phyloP scores from a whole-genome alignment of 306 rosid species.

The Quercus aquifolioides region DNA sequence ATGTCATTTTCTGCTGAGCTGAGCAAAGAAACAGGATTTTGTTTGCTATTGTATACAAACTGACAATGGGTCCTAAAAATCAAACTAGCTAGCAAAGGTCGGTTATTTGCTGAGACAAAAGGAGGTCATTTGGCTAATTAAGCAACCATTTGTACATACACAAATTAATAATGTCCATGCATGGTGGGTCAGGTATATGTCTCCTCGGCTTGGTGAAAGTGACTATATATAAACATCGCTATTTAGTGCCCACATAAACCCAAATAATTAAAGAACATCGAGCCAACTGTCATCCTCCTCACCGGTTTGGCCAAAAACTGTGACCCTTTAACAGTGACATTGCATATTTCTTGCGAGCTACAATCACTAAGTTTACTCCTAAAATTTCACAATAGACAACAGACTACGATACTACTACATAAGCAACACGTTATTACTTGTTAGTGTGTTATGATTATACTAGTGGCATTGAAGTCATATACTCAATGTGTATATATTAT shows the following conservation, averaged over 20 bases:
- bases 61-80: neutral
- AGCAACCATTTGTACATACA: neutral
- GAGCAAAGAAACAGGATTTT: neutral
- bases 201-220: conserved; percentile 20
- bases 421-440: neutral
- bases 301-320: neutral
- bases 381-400: neutral
- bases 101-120: conserved; percentile 8
- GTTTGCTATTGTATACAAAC: conserved; percentile 7
- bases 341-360: neutral
- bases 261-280: neutral
- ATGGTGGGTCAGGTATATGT: conserved; percentile 32
- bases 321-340: neutral
- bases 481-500: neutral
- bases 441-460: too few relatives aligned
- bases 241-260: neutral
- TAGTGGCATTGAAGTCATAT: neutral
- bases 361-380: too few relatives aligned
- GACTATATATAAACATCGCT: conserved; percentile 19
- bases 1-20: conserved; percentile 11
- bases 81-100: neutral
- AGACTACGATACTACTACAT: neutral
- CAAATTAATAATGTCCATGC: neutral
- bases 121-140: neutral
- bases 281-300: neutral